Evolutionary conservation across 139 green algal species (phyloP), one percentile per base, ranked within the genome.

Genomic region (Tetraselmis striata): DNA sequence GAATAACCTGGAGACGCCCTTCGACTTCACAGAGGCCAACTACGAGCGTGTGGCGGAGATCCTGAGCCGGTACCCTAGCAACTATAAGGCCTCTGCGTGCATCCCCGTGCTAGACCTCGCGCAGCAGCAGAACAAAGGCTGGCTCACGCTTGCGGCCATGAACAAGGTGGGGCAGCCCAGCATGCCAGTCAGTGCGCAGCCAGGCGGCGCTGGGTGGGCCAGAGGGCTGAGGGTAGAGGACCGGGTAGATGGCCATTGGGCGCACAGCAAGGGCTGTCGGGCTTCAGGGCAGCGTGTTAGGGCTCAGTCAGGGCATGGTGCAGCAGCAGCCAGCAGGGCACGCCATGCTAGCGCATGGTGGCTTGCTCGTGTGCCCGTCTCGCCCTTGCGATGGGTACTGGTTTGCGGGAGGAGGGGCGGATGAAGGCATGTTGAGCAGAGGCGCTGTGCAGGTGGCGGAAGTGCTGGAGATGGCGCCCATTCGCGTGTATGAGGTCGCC

Each of bases 61-160:
- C 77, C 90, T 98, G 28, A 84, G 88, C 0, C 84, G 89, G 1
- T 99, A 99, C 84, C 96, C 96, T 2, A 81, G 88, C 27, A 99
- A 99, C 89, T 99, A 98, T 87, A 98, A 98, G 89, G 85, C 88
- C 29, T 95, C 88, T 11, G 96, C 95, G 0, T 83, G 96, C 58
- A 99, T 99, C 80, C 96, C 96, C 1, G 79, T 99, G 59, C 91
- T 99, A 25, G 95, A 99, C 83, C 76, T 99, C 26, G 96, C 96
- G n/a, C 96, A 99, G 90, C 94, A 99, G 86, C 94, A 98, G 90
- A 97, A 99, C 86, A 83, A 89, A 0, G 97, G 97, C 22, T 98
- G 90, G 88, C 91, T 99, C 2, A 92, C 89, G 32, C 88, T 99
- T 1, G 84, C 89, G 1, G 94, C 93, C 28, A 96, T 99, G 92